phyloP scores from a whole-genome alignment of 2,329 filamentous ascomycete genomes.

The Cadophora sp. region DNA sequence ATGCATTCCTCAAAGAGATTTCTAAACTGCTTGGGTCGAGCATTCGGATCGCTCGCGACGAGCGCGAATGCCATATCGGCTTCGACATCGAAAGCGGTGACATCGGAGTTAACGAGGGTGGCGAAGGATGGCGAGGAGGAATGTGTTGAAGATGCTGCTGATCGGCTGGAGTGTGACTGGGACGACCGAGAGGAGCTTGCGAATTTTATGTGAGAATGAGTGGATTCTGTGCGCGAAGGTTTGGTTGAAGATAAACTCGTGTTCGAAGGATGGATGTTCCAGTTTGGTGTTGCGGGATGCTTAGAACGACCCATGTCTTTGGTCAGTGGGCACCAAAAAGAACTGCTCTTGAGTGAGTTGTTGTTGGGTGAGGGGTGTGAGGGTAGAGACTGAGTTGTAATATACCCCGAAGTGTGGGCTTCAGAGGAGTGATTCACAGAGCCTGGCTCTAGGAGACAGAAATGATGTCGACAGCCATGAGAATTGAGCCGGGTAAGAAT shows the following conservation, averaged over 20 bases:
- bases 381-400: not conserved
- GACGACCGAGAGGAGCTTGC: not conserved
- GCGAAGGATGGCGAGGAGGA: not conserved
- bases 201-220: not conserved
- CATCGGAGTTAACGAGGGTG: slow-evolving; percentile 17
- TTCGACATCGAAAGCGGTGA: slow-evolving; percentile 33
- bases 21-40: slow-evolving; percentile 35
- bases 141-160: not conserved
- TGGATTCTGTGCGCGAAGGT: not conserved
- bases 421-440: not conserved
- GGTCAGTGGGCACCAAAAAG: not conserved
- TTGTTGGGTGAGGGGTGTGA: not conserved
- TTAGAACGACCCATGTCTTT: not conserved
- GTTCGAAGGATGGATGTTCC: not conserved
- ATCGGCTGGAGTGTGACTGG: not conserved
- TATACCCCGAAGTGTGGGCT: not conserved
- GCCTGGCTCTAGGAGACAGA: not conserved
- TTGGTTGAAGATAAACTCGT: not conserved
- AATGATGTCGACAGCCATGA: not conserved
- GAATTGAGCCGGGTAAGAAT: not conserved
- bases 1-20: slow-evolving; percentile 38
- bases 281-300: not conserved
- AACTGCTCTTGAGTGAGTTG: not conserved
- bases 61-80: slow-evolving; percentile 39
- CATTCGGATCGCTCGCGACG: slow-evolving; percentile 33